Base-by-base conservation (phyloP, 345 rosid species). In the Rhodamnia rubescens region DNA sequence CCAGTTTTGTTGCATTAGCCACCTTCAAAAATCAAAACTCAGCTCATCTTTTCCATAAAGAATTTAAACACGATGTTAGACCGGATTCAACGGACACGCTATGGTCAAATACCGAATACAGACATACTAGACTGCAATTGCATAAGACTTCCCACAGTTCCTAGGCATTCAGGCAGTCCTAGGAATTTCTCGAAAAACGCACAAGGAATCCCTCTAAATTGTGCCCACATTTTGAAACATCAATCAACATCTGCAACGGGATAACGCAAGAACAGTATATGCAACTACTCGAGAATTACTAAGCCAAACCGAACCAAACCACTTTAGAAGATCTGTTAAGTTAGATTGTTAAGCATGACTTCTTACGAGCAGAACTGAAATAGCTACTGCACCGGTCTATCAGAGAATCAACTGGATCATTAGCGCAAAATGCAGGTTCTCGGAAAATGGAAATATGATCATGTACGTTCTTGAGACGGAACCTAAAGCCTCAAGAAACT, bases 1-100 rank as follows among this genome's bases (percentile, higher is more conserved):
- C 91, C 86, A 93, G 47, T 87, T 94, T 95, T 56, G 90, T 91
- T 3, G 93, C 90, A 78, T 90, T 89, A 54, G 90, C 90, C 85
- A 85, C 94, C 98, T 94, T 84, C 81, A 89, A 18, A 83, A 54
- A 56, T 83, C 27, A 83, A 54, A 57, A 40, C 42, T 36, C 85
- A 56, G 49, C 64, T 26, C 18, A 44, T 57, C 64, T 0, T 8
- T 44, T 36, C 58, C n/a, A 21, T 20, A 13, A 44, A 9, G 16
- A 11, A 49, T 50, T 49, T 14, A 21, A 83, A 21, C 69, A 51
- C 7, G 50, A 53, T 9, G 49, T 22, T 32, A 21, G n/a, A 54
- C n/a, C 40, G 29, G 58, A 52, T 83, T 83, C 80, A 54, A 55
- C 6, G 54, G 22, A 14, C 83, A 32, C 18, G 2, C 78, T 16